Conservation (phyloP, 2,329 filamentous ascomycete genomes). For the Pestalotiopsis sp. region DNA sequence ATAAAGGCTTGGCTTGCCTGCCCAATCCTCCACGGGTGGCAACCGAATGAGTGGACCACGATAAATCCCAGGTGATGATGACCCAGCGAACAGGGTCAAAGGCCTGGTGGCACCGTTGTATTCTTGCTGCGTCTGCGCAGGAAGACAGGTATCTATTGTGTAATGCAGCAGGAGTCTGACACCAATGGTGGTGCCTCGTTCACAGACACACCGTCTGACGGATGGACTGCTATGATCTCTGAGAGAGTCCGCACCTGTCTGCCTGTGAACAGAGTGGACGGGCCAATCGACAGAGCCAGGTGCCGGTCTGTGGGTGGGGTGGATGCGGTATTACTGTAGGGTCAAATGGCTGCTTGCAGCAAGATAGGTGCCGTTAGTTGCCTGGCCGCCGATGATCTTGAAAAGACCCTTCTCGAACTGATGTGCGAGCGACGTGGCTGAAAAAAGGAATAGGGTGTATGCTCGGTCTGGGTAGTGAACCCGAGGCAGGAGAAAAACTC, state of each 20-base stretch:
- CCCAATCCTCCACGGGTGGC: constrained; percentile 17
- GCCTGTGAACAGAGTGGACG: constrained; percentile 13
- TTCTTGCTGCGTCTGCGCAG: constrained; percentile 7
- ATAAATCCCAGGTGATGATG: constrained; percentile 1
- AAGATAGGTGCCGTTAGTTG: constrained; percentile 27
- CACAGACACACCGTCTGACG: constrained; percentile 1
- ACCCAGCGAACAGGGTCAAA: background rate
- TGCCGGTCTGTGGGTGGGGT: constrained; percentile 21
- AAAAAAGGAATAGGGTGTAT: background rate
- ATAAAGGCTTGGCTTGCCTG: constrained; percentile 15
- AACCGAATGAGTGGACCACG: constrained; percentile 14
- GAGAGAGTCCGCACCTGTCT: constrained; percentile 13
- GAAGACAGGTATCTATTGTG: background rate
- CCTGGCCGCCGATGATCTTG: constrained; percentile 12
- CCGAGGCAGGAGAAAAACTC: background rate
- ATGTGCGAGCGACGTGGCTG: constrained; percentile 4
- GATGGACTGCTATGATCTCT: background rate
- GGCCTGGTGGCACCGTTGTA: background rate
- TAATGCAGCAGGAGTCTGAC: background rate
- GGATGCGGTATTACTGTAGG: constrained; percentile 31
- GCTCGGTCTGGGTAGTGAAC: background rate
- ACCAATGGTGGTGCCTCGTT: constrained; percentile 3
- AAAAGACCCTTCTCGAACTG: background rate
- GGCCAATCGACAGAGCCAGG: constrained; percentile 25
- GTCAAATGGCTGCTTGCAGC: constrained; percentile 27